phyloP scores from a whole-genome alignment of 805 yeast species.

The Kregervanrija pseudodelftensis region DNA sequence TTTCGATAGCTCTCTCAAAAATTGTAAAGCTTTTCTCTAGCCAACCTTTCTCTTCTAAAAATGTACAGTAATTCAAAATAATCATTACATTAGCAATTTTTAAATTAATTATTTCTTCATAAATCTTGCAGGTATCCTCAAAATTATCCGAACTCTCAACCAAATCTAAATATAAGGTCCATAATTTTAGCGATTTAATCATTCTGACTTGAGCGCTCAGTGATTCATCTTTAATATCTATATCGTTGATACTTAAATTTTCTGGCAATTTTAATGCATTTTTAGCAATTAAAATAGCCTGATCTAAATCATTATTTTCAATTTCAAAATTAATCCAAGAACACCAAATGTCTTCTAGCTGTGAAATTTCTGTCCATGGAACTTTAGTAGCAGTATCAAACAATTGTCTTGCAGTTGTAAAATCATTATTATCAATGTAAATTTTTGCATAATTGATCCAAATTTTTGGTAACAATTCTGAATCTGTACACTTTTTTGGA shows the following conservation, averaged over 20 bases:
- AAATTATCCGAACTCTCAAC: conserved; percentile 49
- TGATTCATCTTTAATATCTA: conserved; percentile 32
- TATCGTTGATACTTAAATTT: conserved; percentile 1
- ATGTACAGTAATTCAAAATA: conserved; percentile 59
- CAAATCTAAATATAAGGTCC: conserved; percentile 70
- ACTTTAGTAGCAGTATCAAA: conserved; percentile 62
- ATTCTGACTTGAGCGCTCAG: conserved; percentile 51
- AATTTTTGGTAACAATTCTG: conserved; percentile 41
- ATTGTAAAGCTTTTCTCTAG: conserved; percentile 47
- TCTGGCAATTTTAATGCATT: conserved; percentile 25
- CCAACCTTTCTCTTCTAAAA: conserved; percentile 41
- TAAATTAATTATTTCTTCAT: conserved; percentile 47
- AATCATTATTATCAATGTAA: conserved; percentile 50
- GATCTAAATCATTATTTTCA: conserved; percentile 37
- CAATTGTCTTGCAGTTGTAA: conserved; percentile 53
- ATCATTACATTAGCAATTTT: conserved; percentile 65
- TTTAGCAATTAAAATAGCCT: conserved; percentile 30
- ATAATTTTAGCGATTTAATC: conserved; percentile 54
- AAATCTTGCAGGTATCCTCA: conserved; percentile 33
- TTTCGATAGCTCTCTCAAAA: conserved; percentile 60
- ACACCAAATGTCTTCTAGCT: conserved; percentile 62
- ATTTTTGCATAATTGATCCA: conserved; percentile 68
- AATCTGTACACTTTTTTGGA: conserved; percentile 42
- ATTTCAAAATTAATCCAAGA: conserved; percentile 70
- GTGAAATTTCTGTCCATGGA: conserved; percentile 55